These are phyloP conservation scores for Alternaria arborescens DNA, from an alignment of 2,329 filamentous ascomycete species.

Conservation along the genomic window DNA sequence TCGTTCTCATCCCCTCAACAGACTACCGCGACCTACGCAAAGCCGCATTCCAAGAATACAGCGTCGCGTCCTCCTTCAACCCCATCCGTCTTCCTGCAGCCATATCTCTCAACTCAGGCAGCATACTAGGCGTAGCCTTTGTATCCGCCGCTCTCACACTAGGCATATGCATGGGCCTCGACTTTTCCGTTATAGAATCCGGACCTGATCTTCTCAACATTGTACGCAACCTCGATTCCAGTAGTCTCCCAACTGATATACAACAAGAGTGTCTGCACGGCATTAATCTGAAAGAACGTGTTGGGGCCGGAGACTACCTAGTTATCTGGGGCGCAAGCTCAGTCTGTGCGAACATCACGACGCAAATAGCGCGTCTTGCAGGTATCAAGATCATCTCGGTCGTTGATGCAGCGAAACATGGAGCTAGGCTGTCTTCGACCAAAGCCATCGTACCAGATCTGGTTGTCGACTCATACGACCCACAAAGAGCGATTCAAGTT, in stretches of 20 bases:
- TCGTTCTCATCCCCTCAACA: slow-evolving; percentile 71
- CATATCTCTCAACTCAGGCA: slow-evolving; percentile 63
- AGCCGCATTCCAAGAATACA: slow-evolving; percentile 75
- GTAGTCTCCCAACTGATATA: slow-evolving; percentile 68
- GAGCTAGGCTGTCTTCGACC: slow-evolving; percentile 50
- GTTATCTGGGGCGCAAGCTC: slow-evolving; percentile 78
- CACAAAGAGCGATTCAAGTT: slow-evolving; percentile 70
- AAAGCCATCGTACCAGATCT: slow-evolving; percentile 65
- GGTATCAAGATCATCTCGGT: slow-evolving; percentile 72
- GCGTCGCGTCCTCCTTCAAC: slow-evolving; percentile 61
- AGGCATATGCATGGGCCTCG: slow-evolving; percentile 74
- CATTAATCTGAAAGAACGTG: slow-evolving; percentile 62
- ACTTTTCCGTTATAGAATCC: slow-evolving; percentile 62
- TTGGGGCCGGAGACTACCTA: slow-evolving; percentile 71
- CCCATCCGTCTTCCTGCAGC: slow-evolving; percentile 65
- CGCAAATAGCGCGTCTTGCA: slow-evolving; percentile 73
- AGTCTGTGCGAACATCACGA: slow-evolving; percentile 71
- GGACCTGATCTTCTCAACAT: slow-evolving; percentile 69
- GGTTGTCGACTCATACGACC: slow-evolving; percentile 73
- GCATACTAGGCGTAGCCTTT: slow-evolving; percentile 74
- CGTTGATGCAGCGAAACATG: slow-evolving; percentile 73
- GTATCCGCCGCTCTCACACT: slow-evolving; percentile 73
- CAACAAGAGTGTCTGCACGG: slow-evolving; percentile 68
- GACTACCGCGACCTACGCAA: slow-evolving; percentile 78
- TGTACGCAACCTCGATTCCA: slow-evolving; percentile 57